These are phyloP conservation scores for Lachnellula occidentalis DNA, from an alignment of 2,329 filamentous ascomycete genomes.

Conservation along the genomic window DNA sequence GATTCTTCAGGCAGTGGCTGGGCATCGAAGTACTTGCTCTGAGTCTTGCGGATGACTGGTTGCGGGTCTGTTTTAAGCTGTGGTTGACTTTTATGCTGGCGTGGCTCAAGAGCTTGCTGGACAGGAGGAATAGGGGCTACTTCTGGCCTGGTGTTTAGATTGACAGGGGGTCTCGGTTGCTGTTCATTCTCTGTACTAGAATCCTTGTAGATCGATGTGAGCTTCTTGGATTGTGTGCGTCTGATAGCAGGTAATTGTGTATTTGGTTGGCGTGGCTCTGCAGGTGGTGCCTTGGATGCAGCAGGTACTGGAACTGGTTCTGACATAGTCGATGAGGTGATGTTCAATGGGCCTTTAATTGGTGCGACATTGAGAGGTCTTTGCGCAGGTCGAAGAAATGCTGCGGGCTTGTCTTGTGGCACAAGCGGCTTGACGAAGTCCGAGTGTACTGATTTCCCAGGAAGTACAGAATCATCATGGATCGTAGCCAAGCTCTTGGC, in stretches of 20 bases:
- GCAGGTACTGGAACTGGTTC: constrained; percentile 12
- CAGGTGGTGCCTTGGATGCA: constrained; percentile 29
- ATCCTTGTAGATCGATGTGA: constrained; percentile 51
- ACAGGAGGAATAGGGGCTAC: constrained; percentile 20
- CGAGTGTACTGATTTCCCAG: constrained; percentile 36
- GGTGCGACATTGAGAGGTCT: constrained; percentile 39
- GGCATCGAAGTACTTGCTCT: constrained; percentile 21
- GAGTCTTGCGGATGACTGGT: constrained; percentile 20
- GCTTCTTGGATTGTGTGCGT: constrained; percentile 46
- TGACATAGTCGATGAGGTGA: background rate
- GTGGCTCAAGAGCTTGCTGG: constrained; percentile 26
- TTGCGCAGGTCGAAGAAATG: constrained; percentile 55
- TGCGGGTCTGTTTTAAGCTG: constrained; percentile 22
- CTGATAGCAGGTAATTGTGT: constrained; percentile 34
- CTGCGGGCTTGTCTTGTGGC: constrained; percentile 37
- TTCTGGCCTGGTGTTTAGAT: constrained; percentile 27
- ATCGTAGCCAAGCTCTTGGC: constrained; percentile 32
- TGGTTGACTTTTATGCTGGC: constrained; percentile 28
- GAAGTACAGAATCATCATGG: constrained; percentile 52
- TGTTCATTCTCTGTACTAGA: constrained; percentile 29
- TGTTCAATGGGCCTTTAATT: constrained; percentile 14
- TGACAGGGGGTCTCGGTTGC: constrained; percentile 13
- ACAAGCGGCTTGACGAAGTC: constrained; percentile 26
- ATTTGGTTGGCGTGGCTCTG: constrained; percentile 15
- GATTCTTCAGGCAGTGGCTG: constrained; percentile 4